A percentile compares a stretch with the other conserved stretches of the same genome.
Evolutionary conservation across 2,329 filamentous ascomycete genomes (phyloP).

Genomic region (Aspergillus sp.): DNA sequence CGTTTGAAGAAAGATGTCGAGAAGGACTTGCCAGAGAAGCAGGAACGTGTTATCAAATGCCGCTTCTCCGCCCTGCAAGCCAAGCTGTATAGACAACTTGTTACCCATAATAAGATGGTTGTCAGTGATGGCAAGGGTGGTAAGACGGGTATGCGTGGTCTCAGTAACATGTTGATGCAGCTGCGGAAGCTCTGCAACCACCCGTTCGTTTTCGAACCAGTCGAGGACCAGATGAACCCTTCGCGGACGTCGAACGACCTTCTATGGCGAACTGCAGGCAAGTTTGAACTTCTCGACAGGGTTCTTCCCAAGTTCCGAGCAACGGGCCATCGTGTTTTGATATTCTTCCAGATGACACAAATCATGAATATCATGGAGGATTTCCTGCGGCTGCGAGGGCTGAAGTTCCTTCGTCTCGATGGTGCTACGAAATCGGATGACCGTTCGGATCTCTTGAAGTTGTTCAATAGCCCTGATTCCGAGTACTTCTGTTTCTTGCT

Average conservation of each 20-base stretch:
- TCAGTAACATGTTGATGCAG: constrained; percentile 99
- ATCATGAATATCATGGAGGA: constrained; percentile 99
- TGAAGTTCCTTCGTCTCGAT: constrained; percentile 85
- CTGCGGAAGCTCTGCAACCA: constrained; percentile 97
- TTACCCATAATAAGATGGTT: constrained; percentile 87
- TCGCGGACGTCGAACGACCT: constrained; percentile 79
- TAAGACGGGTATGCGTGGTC: constrained; percentile 83
- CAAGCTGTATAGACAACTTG: constrained; percentile 94
- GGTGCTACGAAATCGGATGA: constrained; percentile 97
- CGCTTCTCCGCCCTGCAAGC: constrained; percentile 92
- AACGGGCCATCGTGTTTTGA: constrained; percentile 88
- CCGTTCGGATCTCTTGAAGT: constrained; percentile 76
- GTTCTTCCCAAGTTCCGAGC: constrained; percentile 87
- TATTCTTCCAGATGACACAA: constrained; percentile 99
- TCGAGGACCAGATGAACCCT: constrained; percentile 97
- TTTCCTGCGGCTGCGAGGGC: constrained; percentile 73
- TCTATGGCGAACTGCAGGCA: constrained; percentile 90
- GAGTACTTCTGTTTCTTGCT: constrained; percentile 96
- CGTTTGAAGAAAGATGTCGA: constrained; percentile 99
- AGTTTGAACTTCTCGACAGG: constrained; percentile 91
- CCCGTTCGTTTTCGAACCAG: constrained; percentile 95
- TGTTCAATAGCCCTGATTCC: constrained; percentile 84
- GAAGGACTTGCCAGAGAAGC: constrained; percentile 97
- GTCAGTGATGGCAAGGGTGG: constrained; percentile 93
- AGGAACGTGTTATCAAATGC: constrained; percentile 98